A percentile compares a stretch with the other conserved stretches of the same genome.
Conservation (phyloP, 768 basidiomycete species). For the Tulasnella sp. region DNA sequence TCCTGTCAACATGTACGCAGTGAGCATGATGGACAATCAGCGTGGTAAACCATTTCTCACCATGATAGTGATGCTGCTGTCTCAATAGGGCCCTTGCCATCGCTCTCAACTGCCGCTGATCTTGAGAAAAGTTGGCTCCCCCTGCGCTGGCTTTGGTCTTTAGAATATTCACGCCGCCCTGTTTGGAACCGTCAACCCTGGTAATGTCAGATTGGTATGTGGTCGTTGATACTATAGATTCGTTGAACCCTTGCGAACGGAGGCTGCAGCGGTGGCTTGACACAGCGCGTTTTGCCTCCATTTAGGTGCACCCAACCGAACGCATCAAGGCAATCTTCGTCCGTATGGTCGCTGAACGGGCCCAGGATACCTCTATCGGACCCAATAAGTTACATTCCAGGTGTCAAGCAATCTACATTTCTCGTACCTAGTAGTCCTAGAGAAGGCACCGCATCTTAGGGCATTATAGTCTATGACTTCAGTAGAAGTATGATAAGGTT, state of each 20-base stretch:
- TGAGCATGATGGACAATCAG: background rate
- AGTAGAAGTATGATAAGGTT: background rate
- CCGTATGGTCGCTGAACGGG: constrained; percentile 52
- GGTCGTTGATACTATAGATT: background rate
- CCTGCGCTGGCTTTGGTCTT: constrained; percentile 75
- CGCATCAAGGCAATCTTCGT: constrained; percentile 69
- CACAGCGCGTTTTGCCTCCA: constrained; percentile 36
- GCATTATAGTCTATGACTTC: constrained; percentile 29
- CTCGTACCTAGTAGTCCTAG: constrained; percentile 66
- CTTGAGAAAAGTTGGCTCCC: constrained; percentile 85
- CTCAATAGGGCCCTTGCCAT: constrained; percentile 69
- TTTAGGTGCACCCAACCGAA: constrained; percentile 74
- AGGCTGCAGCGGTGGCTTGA: constrained; percentile 37
- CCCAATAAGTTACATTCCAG: background rate
- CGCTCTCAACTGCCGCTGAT: constrained; percentile 77
- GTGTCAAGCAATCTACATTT: constrained; percentile 29
- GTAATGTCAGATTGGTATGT: background rate
- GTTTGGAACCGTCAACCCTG: constrained; percentile 1
- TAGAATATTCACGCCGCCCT: constrained; percentile 37
- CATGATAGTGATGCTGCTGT: constrained; percentile 58
- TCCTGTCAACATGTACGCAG: background rate
- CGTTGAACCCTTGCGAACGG: constrained; percentile 34
- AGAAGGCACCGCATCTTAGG: constrained; percentile 45
- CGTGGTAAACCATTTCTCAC: constrained; percentile 23
- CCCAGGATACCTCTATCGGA: constrained; percentile 27